Conservation (phyloP, 2,329 filamentous ascomycete species). For the Colletotrichum navitas region DNA sequence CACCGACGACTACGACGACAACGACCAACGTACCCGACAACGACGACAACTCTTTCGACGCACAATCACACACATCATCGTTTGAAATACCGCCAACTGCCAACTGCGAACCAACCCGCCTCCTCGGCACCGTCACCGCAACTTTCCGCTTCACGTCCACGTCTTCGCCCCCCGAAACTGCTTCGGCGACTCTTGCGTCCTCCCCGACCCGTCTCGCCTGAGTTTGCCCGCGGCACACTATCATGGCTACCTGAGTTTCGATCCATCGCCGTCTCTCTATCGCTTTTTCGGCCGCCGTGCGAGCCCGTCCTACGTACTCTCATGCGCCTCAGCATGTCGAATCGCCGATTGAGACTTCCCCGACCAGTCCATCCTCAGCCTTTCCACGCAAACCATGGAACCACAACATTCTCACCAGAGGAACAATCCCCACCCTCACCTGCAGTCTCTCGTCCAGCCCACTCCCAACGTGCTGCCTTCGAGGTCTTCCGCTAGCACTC, state of each 20-base stretch:
- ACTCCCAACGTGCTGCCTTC: slow-evolving; percentile 56
- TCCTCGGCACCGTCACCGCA: slow-evolving; percentile 8
- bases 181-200: slow-evolving; percentile 4
- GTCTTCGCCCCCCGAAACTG: slow-evolving; percentile 2
- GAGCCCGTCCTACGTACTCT: slow-evolving; percentile 36
- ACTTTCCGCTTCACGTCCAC: background rate
- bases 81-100: background rate
- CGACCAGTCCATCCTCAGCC: slow-evolving; percentile 24
- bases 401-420: slow-evolving; percentile 33
- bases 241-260: slow-evolving; percentile 34
- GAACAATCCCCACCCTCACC: slow-evolving; percentile 33
- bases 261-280: slow-evolving; percentile 22
- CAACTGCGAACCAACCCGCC: slow-evolving; percentile 5
- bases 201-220: background rate
- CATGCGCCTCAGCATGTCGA: slow-evolving; percentile 43
- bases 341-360: slow-evolving; percentile 38
- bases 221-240: background rate
- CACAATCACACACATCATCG: background rate
- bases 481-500: slow-evolving; percentile 67
- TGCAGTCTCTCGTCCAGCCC: slow-evolving; percentile 44
- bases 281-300: slow-evolving; percentile 37
- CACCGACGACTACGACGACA: background rate
- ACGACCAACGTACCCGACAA: background rate
- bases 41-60: slow-evolving; percentile 2
- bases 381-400: slow-evolving; percentile 30